Conservation (phyloP, 139 green algal genomes). For the Spirogloea muscicola region DNA sequence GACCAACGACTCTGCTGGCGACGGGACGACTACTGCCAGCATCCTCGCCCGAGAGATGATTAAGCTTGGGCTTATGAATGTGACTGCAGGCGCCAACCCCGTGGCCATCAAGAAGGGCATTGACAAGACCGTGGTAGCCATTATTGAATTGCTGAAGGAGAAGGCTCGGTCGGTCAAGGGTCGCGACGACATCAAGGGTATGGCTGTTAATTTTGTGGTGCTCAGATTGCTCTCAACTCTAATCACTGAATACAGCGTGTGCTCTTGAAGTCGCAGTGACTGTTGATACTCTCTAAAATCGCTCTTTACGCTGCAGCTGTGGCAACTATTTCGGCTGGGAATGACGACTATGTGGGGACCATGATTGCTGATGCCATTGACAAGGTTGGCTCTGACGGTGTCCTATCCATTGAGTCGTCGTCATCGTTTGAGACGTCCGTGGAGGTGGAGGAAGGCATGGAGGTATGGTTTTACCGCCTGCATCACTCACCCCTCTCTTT, state of each 20-base stretch:
- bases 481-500: too few relatives aligned
- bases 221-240: too few relatives aligned
- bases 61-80: slow-evolving; percentile 63
- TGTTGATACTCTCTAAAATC: too few relatives aligned
- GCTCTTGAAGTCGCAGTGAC: too few relatives aligned
- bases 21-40: slow-evolving; percentile 95
- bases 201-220: too few relatives aligned
- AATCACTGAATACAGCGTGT: too few relatives aligned
- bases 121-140: slow-evolving; percentile 83
- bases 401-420: slow-evolving; percentile 89
- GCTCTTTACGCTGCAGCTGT: too few relatives aligned
- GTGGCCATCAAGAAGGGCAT: slow-evolving; percentile 94
- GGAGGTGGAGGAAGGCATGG: slow-evolving; percentile 87
- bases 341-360: slow-evolving; percentile 72
- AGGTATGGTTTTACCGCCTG: slow-evolving; percentile 10
- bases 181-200: slow-evolving; percentile 82
- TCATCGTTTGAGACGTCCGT: slow-evolving; percentile 74
- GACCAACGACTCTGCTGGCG: slow-evolving; percentile 93
- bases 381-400: slow-evolving; percentile 80
- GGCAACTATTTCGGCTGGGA: slow-evolving; percentile 76
- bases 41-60: slow-evolving; percentile 95
- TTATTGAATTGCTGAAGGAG: slow-evolving; percentile 81
- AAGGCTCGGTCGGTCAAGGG: slow-evolving; percentile 79
- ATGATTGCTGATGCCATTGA: slow-evolving; percentile 88
- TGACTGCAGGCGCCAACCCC: slow-evolving; percentile 90